Percentiles rank a stretch among this genome's conserved stretches.
phyloP scores from a whole-genome alignment of 2,329 filamentous ascomycete genomes.

The Fusarium sp. region DNA sequence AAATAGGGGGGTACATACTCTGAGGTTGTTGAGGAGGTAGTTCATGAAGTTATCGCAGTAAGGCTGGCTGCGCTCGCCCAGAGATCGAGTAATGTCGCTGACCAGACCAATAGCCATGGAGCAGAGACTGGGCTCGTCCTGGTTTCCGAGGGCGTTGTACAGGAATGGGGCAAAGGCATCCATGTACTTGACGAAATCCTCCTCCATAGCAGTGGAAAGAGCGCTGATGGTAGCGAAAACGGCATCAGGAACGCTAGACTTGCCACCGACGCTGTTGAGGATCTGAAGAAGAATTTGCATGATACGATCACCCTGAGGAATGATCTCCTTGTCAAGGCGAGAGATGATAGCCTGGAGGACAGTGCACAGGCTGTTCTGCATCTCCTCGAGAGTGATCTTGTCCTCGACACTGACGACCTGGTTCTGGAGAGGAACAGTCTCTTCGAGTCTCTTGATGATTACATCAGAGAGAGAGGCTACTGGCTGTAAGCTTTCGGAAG shows the following conservation, averaged over 20 bases:
- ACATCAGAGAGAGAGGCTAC: conserved; percentile 87
- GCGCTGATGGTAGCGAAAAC: conserved; percentile 92
- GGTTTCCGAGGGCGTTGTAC: conserved; percentile 93
- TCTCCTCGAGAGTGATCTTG: conserved; percentile 93
- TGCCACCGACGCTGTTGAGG: conserved; percentile 77
- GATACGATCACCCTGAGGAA: conserved; percentile 89
- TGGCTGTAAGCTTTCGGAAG: conserved; percentile 82
- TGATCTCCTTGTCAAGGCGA: conserved; percentile 89
- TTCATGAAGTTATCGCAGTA: conserved; percentile 99
- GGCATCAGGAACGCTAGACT: conserved; percentile 94
- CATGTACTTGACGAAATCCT: conserved; percentile 97
- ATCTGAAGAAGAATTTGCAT: conserved; percentile 90
- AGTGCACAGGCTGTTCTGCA: conserved; percentile 94
- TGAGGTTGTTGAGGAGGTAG: conserved; percentile 89
- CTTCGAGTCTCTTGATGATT: conserved; percentile 89
- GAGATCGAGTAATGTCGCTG: conserved; percentile 92
- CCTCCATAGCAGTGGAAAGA: conserved; percentile 90
- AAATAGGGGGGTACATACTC: conserved; percentile 61
- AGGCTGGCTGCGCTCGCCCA: conserved; percentile 89
- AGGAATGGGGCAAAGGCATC: conserved; percentile 91
- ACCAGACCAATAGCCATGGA: conserved; percentile 97
- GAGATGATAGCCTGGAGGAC: conserved; percentile 92
- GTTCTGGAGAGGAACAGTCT: conserved; percentile 86
- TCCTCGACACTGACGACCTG: conserved; percentile 98
- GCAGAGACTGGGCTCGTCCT: conserved; percentile 93